Percentiles rank a stretch among this genome's conserved stretches.
phyloP scores from a whole-genome alignment of 768 basidiomycete genomes.

The Pisolithus albus region DNA sequence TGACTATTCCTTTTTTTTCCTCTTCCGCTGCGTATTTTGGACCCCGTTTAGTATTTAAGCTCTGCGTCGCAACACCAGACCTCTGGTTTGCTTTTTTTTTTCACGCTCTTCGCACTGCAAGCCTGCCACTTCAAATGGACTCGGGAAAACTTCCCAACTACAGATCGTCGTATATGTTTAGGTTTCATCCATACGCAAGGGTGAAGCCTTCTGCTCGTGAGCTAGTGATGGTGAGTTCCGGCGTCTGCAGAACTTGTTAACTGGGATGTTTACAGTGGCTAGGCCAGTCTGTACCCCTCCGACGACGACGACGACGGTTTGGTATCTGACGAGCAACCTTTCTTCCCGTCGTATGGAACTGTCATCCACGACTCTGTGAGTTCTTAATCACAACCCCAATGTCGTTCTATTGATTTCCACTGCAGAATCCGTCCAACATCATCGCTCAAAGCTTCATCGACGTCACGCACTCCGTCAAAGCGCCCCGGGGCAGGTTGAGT shows the following conservation, averaged over 20 bases:
- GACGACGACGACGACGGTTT: not conserved
- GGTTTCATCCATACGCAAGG: constrained; percentile 10
- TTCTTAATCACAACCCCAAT: not conserved
- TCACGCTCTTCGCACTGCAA: not conserved
- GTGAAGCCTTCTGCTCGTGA: constrained; percentile 4
- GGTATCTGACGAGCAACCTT: not conserved
- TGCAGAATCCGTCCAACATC: too few species aligned
- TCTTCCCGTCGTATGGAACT: not conserved
- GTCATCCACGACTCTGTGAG: not conserved
- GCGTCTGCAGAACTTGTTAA: not conserved
- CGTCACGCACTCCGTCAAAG: too few species aligned
- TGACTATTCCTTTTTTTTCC: not conserved
- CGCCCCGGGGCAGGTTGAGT: too few species aligned
- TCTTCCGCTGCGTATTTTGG: not conserved
- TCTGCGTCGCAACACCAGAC: not conserved
- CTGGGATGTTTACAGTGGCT: too few species aligned
- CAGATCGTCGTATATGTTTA: constrained; percentile 5
- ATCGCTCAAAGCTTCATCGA: too few species aligned
- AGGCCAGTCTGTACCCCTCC: not conserved
- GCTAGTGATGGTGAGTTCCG: not conserved
- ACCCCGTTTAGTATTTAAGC: constrained; percentile 3
- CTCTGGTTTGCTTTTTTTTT: not conserved
- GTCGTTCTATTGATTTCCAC: too few species aligned
- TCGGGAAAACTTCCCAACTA: constrained; percentile 5
- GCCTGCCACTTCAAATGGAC: not conserved